phyloP scores from a whole-genome alignment of 75 land plant genomes.

The Cupressus sempervirens region DNA sequence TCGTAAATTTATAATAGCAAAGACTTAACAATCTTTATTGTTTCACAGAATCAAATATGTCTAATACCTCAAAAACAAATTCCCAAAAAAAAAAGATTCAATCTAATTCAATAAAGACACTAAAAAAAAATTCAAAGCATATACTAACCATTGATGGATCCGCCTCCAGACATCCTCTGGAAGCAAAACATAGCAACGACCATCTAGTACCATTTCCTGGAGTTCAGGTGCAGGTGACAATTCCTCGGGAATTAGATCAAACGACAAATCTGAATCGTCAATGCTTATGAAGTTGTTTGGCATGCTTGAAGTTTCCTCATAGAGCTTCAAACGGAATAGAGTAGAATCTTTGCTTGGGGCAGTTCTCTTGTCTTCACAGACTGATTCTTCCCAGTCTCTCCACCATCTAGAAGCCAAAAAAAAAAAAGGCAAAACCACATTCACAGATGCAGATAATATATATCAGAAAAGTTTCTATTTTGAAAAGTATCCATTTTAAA shows the following conservation, averaged over 20 bases:
- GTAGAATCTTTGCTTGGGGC: conserved; percentile 7
- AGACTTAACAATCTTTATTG: background rate
- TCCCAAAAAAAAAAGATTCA: background rate
- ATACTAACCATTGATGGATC: conserved; percentile 58
- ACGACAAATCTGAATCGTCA: conserved; percentile 57
- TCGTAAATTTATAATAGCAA: background rate
- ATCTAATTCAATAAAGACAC: background rate
- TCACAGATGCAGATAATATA: background rate
- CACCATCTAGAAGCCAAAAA: background rate
- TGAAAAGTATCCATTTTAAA: background rate
- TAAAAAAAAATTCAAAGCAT: background rate
- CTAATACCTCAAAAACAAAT: background rate
- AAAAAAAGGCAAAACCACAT: background rate
- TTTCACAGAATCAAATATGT: background rate
- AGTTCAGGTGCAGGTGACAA: conserved; percentile 8
- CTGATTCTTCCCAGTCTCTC: conserved; percentile 9
- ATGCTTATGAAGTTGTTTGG: conserved; percentile 56
- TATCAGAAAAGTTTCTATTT: background rate
- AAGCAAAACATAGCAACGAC: conserved; percentile 58
- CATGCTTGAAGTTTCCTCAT: conserved; percentile 15
- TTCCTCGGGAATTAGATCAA: conserved; percentile 39
- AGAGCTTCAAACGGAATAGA: background rate
- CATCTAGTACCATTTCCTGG: conserved; percentile 29
- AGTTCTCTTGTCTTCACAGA: background rate
- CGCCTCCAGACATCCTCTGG: conserved; percentile 53